These are phyloP conservation scores for Cercophora sp. DNA, from an alignment of 495 filamentous ascomycete species.

Conservation along the genomic window DNA sequence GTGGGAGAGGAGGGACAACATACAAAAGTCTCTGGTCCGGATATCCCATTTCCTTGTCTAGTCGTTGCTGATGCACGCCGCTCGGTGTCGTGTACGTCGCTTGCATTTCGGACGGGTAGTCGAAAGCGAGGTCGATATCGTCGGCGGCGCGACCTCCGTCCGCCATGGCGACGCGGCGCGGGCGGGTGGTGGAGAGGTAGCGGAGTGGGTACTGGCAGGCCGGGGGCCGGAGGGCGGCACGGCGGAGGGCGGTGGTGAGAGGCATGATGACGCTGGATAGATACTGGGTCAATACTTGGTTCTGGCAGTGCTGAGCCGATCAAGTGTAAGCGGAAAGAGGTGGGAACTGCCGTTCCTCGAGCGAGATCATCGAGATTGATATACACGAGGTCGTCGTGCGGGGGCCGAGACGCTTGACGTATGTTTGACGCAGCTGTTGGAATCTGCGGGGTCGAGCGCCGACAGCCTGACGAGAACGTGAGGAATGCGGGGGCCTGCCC, in stretches of 20 bases:
- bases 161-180: slow-evolving; percentile 6
- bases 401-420: not conserved
- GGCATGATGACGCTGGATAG: not conserved
- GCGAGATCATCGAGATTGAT: not conserved
- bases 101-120: slow-evolving; percentile 25
- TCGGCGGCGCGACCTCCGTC: slow-evolving; percentile 11
- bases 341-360: too few relatives aligned
- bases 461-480: too few relatives aligned
- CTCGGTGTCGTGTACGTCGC: slow-evolving; percentile 9
- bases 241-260: not conserved
- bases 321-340: not conserved
- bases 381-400: not conserved
- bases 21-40: slow-evolving; percentile 1
- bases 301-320: too few relatives aligned
- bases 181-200: not conserved
- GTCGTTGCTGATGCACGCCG: not conserved
- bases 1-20: not conserved
- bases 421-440: slow-evolving; percentile 1
- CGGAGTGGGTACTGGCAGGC: not conserved
- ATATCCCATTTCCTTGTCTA: slow-evolving; percentile 9
- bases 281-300: not conserved
- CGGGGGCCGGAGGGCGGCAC: not conserved
- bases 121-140: slow-evolving; percentile 26
- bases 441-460: not conserved
- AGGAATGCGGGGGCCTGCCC: too few relatives aligned